Evolutionary conservation across 768 basidiomycete genomes (phyloP), one percentile per base, ranked within the genome.

Genomic region (Galerina marginata): DNA sequence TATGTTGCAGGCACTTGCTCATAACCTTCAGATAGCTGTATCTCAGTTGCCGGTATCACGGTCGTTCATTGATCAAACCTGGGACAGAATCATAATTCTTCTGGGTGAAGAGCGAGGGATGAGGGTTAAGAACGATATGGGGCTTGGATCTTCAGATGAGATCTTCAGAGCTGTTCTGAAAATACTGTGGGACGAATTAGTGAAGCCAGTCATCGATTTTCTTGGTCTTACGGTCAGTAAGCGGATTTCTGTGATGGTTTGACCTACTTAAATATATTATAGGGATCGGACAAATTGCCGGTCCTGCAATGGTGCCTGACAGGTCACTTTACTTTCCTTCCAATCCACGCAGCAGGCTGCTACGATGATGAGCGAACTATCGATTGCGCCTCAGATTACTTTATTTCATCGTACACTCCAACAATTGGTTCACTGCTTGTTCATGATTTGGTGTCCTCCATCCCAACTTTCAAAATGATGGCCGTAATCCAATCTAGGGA

Each of bases 291-390:
- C 9, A 20, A 9, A 9, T 45, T 20, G 9, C 42, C 58, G 14
- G 29, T 50, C 2, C 20, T 61, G 40, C 40, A 37, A n/a, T 74
- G 73, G 73, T 71, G 68, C 36, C 67, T 67, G 6, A 69, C 72
- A 3, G 69, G 71, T 5, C 58, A 49, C 16, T 77, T 81, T 60
- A 46, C 74, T 6, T 72, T 74, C 25, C 56, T 80, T 40, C 79
- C 79, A 6, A 67, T 81, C 10, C 80, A 80, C 16, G 78, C 77
- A 2, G 79, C 80, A 37, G 71, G 74, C 2, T 66, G 67, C 3
- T 79, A 78, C 39, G 10, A 43, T 2, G 47, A 55, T 51, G 58
- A 20, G 20, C 20, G n/a, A 33, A 33, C 1, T 16, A 6, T 59
- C 54, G 14, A 62, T 43, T 57, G 60, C 58, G 59, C 63, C 15